Conservation (phyloP, 1,139 yeast genomes). For the Debaryomyces psychrophilus region DNA sequence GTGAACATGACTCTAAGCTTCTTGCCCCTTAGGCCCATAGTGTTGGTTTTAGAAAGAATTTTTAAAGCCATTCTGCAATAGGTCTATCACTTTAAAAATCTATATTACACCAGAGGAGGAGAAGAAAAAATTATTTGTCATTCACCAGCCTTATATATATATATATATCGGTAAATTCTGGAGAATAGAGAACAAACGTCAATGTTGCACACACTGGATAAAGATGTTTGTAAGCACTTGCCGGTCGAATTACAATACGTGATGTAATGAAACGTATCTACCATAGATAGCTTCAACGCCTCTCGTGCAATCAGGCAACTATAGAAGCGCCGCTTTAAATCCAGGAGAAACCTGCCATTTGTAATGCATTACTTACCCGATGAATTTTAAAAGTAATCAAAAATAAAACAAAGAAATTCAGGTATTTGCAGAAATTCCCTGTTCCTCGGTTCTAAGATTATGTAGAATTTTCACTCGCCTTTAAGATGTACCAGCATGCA, state of each 20-base stretch:
- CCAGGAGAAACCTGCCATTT: neutral
- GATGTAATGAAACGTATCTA: slow-evolving; percentile 1
- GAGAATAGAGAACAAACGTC: neutral
- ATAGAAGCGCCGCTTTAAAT: neutral
- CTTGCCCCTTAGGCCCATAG: slow-evolving; percentile 52
- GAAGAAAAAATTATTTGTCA: neutral
- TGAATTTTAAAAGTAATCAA: neutral
- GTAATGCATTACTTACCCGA: neutral
- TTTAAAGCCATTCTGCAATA: slow-evolving; percentile 5
- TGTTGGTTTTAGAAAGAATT: slow-evolving; percentile 34
- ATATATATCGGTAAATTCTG: neutral
- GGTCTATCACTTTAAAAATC: neutral
- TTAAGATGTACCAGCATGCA: neutral
- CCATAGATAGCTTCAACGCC: neutral
- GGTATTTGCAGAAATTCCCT: neutral
- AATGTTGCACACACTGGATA: slow-evolving; percentile 2
- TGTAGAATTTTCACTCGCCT: neutral
- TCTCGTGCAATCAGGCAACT: neutral
- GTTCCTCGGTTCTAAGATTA: neutral
- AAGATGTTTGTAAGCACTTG: neutral
- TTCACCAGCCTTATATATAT: neutral
- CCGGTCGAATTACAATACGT: neutral
- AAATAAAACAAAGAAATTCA: neutral
- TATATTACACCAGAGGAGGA: neutral
- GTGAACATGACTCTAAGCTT: slow-evolving; percentile 50